phyloP scores from a whole-genome alignment of 2,329 filamentous ascomycete genomes.

The Sclerotinia trifoliorum region DNA sequence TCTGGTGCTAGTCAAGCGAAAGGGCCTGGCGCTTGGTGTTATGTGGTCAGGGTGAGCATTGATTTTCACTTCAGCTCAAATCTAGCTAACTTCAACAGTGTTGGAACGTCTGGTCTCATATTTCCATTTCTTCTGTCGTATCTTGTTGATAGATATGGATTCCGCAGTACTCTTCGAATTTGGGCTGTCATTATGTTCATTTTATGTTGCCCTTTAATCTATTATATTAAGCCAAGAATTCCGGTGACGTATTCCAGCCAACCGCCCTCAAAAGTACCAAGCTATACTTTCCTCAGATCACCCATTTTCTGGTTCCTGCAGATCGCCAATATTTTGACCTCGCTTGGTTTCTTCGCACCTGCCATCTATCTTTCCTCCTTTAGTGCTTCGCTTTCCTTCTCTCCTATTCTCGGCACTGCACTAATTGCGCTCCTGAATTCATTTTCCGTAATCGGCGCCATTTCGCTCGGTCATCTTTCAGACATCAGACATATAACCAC shows the following conservation, averaged over 20 bases:
- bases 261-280: conserved; percentile 6
- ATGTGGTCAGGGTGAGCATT: conserved; percentile 43
- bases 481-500: conserved; percentile 47
- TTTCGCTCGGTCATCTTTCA: conserved; percentile 42
- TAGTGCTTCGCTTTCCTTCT: conserved; percentile 44
- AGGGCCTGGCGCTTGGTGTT: conserved; percentile 51
- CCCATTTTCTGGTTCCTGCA: conserved; percentile 50
- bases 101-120: conserved; percentile 32
- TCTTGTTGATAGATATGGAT: conserved; percentile 46
- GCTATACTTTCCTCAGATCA: conserved; percentile 45
- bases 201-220: conserved; percentile 48
- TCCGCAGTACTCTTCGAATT: conserved; percentile 42
- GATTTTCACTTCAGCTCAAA: not conserved
- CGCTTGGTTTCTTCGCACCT: conserved; percentile 55
- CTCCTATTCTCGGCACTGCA: conserved; percentile 46
- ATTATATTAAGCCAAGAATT: conserved; percentile 56
- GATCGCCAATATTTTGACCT: conserved; percentile 52
- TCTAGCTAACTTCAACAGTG: conserved; percentile 13
- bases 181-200: conserved; percentile 44
- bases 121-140: conserved; percentile 43
- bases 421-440: conserved; percentile 51
- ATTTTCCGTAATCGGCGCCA: conserved; percentile 47
- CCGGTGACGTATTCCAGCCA: conserved; percentile 37
- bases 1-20: conserved; percentile 39
- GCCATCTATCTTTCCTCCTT: conserved; percentile 54